Evolutionary conservation across 108 stramenopile genomes (phyloP).

Genomic region (Nitzschia sp.): DNA sequence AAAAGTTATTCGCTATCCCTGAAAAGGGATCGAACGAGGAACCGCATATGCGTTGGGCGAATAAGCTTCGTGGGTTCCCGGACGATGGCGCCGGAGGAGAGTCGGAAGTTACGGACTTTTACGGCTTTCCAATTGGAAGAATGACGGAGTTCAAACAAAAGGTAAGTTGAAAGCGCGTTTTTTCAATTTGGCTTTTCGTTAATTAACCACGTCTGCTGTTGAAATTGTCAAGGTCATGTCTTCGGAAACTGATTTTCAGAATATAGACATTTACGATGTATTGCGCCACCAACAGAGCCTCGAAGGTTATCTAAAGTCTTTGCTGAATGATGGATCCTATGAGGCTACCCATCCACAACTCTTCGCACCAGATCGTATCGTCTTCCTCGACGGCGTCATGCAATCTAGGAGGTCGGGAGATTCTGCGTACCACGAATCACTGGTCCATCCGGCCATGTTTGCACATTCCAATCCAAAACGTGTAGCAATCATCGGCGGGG

Average conservation of each 20-base stretch:
- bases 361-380: constrained; percentile 54
- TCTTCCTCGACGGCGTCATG: constrained; percentile 71
- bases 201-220: neutral
- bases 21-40: neutral
- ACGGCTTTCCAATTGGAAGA: constrained; percentile 31
- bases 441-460: constrained; percentile 95
- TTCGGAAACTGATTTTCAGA: constrained; percentile 54
- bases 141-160: constrained; percentile 58
- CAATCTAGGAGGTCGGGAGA: constrained; percentile 68
- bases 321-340: constrained; percentile 47
- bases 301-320: constrained; percentile 45
- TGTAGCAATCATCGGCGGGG: constrained; percentile 92
- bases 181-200: neutral
- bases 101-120: constrained; percentile 16
- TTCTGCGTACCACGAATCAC: constrained; percentile 88
- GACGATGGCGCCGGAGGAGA: neutral
- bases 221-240: constrained; percentile 26
- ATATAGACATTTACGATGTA: constrained; percentile 71
- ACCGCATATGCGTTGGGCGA: constrained; percentile 63
- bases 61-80: constrained; percentile 72
- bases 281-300: constrained; percentile 36
- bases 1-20: constrained; percentile 59
- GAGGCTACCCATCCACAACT: constrained; percentile 52
- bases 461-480: constrained; percentile 83
- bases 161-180: constrained; percentile 6